Evolutionary conservation across 2,329 filamentous ascomycete species (phyloP).

Genomic region (Sphaerostilbella broomeana): DNA sequence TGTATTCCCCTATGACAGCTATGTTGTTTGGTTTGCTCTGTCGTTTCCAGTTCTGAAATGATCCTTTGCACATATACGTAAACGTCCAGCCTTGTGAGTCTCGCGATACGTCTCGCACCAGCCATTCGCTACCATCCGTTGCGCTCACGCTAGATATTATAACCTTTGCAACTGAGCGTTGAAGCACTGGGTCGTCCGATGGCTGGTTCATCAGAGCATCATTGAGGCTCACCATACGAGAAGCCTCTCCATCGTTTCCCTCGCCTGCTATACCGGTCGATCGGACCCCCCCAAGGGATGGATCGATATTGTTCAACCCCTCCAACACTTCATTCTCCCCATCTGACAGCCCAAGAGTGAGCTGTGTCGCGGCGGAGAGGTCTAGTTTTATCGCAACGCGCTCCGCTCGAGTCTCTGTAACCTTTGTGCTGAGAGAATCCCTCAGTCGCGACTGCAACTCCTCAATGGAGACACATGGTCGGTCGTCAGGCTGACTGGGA

Average conservation of each 20-base stretch:
- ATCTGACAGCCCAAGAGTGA: slow-evolving; percentile 35
- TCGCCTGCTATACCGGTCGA: slow-evolving; percentile 14
- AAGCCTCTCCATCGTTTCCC: slow-evolving; percentile 18
- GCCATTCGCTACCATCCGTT: slow-evolving; percentile 45
- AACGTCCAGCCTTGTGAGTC: slow-evolving; percentile 46
- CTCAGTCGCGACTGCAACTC: slow-evolving; percentile 43
- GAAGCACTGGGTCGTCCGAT: slow-evolving; percentile 40
- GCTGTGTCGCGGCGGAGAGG: slow-evolving; percentile 37
- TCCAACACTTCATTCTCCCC: slow-evolving; percentile 31
- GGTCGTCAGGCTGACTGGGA: slow-evolving; percentile 12
- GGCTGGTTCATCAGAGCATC: slow-evolving; percentile 45
- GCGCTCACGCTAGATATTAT: slow-evolving; percentile 38
- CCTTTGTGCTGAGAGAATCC: slow-evolving; percentile 34
- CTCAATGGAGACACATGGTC: slow-evolving; percentile 30
- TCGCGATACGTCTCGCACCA: slow-evolving; percentile 37
- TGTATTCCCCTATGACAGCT: slow-evolving; percentile 42
- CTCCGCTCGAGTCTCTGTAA: slow-evolving; percentile 42
- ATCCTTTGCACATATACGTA: slow-evolving; percentile 47
- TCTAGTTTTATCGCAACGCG: slow-evolving; percentile 43
- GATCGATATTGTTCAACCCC: slow-evolving; percentile 28
- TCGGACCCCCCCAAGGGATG: slow-evolving; percentile 25
- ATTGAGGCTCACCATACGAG: slow-evolving; percentile 36
- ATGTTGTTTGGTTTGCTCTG: slow-evolving; percentile 37
- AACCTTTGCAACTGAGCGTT: slow-evolving; percentile 43
- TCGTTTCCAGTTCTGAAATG: slow-evolving; percentile 44